Percentiles rank a stretch among this genome's conserved stretches.
Evolutionary conservation across 129 eudicot genomes (phyloP).

Genomic region (Artemisia argyi): DNA sequence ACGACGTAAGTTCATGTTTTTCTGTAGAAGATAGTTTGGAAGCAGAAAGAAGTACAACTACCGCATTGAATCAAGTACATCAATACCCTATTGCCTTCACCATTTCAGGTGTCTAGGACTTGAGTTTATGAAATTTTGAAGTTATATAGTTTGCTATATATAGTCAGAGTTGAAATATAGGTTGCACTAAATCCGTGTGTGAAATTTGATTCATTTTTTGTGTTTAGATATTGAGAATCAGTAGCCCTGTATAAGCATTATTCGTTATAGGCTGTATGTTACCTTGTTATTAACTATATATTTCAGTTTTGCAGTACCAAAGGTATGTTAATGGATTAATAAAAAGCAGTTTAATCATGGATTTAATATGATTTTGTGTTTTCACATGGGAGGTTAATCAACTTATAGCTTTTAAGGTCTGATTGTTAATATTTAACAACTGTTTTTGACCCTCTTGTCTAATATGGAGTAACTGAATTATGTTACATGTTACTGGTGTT

Average conservation of each 20-base stretch:
- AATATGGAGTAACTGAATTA: too few relatives aligned
- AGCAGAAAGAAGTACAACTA: constrained; percentile 1
- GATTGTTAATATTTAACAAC: too few relatives aligned
- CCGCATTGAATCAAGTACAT: constrained; percentile 31
- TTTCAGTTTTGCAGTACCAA: not conserved
- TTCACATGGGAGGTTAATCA: not conserved
- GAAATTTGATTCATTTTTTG: constrained; percentile 28
- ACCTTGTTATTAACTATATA: not conserved
- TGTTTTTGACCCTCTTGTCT: too few relatives aligned
- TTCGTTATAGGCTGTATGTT: constrained; percentile 1
- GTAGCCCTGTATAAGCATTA: not conserved
- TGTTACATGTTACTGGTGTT: too few relatives aligned
- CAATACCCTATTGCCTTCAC: constrained; percentile 39
- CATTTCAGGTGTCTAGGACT: constrained; percentile 39
- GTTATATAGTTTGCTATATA: constrained; percentile 13
- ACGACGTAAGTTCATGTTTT: constrained; percentile 27
- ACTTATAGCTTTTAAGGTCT: not conserved
- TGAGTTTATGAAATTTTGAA: not conserved
- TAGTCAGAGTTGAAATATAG: constrained; percentile 18
- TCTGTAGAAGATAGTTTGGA: constrained; percentile 9
- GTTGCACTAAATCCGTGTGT: not conserved
- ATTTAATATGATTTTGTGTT: not conserved
- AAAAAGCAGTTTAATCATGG: not conserved
- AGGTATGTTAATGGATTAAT: not conserved
- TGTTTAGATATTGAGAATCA: constrained; percentile 16